Conservation (phyloP, 805 yeast genomes). For the Sugiyamaella boreocaroliniensis region DNA sequence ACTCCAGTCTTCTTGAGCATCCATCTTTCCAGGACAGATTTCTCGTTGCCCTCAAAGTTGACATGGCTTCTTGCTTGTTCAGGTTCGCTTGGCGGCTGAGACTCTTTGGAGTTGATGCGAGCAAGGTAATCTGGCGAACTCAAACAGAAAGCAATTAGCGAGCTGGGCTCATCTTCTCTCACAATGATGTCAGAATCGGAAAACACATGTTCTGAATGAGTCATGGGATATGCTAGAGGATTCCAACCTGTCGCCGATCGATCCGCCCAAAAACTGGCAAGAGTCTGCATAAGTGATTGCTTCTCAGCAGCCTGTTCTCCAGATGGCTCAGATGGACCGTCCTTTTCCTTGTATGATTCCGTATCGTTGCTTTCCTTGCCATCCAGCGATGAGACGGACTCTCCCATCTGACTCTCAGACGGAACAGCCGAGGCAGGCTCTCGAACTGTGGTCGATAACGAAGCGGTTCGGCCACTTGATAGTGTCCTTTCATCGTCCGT, state of each 20-base stretch:
- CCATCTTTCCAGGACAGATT: conserved; percentile 46
- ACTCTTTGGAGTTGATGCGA: conserved; percentile 36
- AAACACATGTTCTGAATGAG: conserved; percentile 79
- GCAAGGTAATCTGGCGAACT: conserved; percentile 76
- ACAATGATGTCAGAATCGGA: conserved; percentile 90
- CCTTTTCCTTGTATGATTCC: neutral
- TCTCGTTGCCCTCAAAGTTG: conserved; percentile 10
- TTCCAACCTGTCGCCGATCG: conserved; percentile 94
- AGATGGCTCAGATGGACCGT: neutral
- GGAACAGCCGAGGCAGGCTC: neutral
- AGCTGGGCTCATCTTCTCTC: conserved; percentile 94
- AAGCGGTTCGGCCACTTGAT: neutral
- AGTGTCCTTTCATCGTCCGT: neutral
- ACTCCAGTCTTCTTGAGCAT: conserved; percentile 80
- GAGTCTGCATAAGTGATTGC: conserved; percentile 69
- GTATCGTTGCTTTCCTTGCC: neutral
- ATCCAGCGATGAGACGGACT: neutral
- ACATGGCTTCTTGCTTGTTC: neutral
- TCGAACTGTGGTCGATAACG: neutral
- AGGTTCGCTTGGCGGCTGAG: neutral
- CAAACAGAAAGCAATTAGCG: conserved; percentile 86
- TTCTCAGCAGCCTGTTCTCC: conserved; percentile 45
- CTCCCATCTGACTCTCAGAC: neutral
- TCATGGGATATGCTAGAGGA: conserved; percentile 77
- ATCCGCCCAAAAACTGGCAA: conserved; percentile 95